Evolutionary conservation across 2,329 filamentous ascomycete genomes (phyloP), one percentile per base, ranked within the genome.

Genomic region (Pyrenochaeta sp.): DNA sequence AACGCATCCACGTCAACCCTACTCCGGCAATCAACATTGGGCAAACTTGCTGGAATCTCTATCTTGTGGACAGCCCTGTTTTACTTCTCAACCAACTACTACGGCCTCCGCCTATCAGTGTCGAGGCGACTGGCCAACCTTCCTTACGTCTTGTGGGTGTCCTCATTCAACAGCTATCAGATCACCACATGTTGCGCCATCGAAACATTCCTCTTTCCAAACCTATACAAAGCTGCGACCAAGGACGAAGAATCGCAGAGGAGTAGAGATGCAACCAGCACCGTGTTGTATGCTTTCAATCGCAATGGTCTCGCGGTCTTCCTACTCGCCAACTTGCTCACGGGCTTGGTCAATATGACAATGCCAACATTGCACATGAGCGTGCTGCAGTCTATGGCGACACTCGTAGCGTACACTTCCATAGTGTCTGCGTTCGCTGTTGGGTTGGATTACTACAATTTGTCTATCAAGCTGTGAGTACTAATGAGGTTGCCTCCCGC

Each of bases 51-150:
- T 1, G 79, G 84, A 0, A 91, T 91, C 84, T 86, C 88, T 2
- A 73, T 80, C 1, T 77, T 88, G 48, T 97, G 93, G 92, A 84
- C 82, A 2, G 78, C 80, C 0, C 81, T 96, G 12, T 97, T 93
- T 78, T 81, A 86, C 50, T 68, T 92, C 27, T 85, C 87, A 34
- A 92, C 90, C 1, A 86, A 84, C 67, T 90, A 89, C 71, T 90
- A 90, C 64, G 93, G 92, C 5, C 83, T 76, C 10, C 61, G 72
- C 3, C 68, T 92, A 34, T 84, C 84, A 13, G 92, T 97, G 7
- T 98, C 95, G 5, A 90, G 95, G 22, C 89, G 95, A 0, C 82
- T 98, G 56, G 95, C 94, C 8, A 99, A 99, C 71, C 84, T 97
- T 61, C 93, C 95, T 0, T 99, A 99, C 75, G 86, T 98, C 43